Percentiles rank a stretch among this genome's conserved stretches.
phyloP scores from a whole-genome alignment of 2,329 filamentous ascomycete genomes.

The Diplodia sapinea region DNA sequence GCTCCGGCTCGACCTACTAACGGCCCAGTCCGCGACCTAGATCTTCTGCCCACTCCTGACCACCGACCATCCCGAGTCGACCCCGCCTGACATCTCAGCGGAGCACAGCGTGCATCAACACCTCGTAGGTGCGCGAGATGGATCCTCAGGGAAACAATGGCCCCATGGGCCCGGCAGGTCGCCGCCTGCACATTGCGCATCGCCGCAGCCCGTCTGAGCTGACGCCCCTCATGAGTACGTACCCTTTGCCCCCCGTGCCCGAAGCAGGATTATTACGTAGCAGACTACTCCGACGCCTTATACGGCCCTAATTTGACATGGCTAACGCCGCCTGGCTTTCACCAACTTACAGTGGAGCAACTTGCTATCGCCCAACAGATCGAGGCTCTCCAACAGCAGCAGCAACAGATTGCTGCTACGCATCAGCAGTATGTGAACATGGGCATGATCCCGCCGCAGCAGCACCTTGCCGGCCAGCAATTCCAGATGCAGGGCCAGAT shows the following conservation, averaged over 20 bases:
- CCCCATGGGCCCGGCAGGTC: constrained; percentile 74
- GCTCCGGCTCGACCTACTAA: constrained; percentile 28
- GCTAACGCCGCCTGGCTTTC: constrained; percentile 37
- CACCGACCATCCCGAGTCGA: constrained; percentile 14
- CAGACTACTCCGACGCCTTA: constrained; percentile 22
- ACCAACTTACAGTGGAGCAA: constrained; percentile 77
- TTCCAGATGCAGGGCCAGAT: constrained; percentile 64
- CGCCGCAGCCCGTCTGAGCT: constrained; percentile 95
- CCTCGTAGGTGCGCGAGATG: constrained; percentile 41
- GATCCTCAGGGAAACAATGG: constrained; percentile 60
- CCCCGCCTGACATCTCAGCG: constrained; percentile 24
- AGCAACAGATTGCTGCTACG: constrained; percentile 94
- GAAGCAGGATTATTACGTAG: constrained; percentile 27
- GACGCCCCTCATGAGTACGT: constrained; percentile 97
- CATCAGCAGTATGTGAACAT: constrained; percentile 98
- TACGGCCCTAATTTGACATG: constrained; percentile 6
- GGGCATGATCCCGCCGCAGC: constrained; percentile 88
- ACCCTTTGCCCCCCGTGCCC: constrained; percentile 39
- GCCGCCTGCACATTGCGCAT: constrained; percentile 95
- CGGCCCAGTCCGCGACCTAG: constrained; percentile 23
- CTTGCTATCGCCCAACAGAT: constrained; percentile 98
- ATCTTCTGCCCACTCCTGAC: constrained; percentile 29
- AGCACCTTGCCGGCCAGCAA: constrained; percentile 69
- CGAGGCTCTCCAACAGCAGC: constrained; percentile 94
- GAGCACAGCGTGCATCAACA: constrained; percentile 24